Percentiles rank a stretch among this genome's conserved stretches.
Conservation (phyloP, 2,329 filamentous ascomycete genomes). For the Arthrobotrys pseudoclavata region DNA sequence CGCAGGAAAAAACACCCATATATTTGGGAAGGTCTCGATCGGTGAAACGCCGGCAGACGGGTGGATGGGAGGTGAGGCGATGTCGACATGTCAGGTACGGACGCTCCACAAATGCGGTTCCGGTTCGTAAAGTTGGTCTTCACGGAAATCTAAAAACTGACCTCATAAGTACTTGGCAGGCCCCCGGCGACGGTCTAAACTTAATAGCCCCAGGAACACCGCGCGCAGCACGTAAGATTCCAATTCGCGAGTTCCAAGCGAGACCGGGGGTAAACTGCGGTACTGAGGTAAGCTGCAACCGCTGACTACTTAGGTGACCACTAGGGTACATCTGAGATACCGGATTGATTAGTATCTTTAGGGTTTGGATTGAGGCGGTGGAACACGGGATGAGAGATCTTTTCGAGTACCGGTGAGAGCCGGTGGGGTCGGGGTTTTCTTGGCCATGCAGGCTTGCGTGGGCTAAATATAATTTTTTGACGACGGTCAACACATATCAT, state of each 20-base stretch:
- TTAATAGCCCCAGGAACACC: background rate
- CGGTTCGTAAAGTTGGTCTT: background rate
- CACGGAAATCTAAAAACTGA: conserved; percentile 3
- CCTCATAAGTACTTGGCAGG: background rate
- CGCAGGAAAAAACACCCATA: conserved; percentile 1
- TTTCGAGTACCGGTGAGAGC: conserved; percentile 4
- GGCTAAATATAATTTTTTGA: conserved; percentile 31
- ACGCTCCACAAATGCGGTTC: background rate
- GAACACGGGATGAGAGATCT: conserved; percentile 3
- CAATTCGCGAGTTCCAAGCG: background rate
- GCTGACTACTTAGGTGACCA: conserved; percentile 1
- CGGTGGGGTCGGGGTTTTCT: conserved; percentile 1
- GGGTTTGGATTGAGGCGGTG: conserved; percentile 16
- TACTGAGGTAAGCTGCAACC: too few relatives aligned
- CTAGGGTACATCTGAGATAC: background rate
- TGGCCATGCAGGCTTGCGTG: background rate
- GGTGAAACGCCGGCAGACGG: background rate
- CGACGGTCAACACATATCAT: conserved; percentile 17
- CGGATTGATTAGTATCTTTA: conserved; percentile 12
- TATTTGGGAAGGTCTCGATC: background rate
- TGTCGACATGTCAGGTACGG: conserved; percentile 1
- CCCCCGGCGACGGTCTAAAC: background rate
- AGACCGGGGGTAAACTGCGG: too few relatives aligned
- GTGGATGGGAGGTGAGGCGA: background rate
- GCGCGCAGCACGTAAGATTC: conserved; percentile 10